Evolutionary conservation across 2,329 filamentous ascomycete genomes (phyloP).

Genomic region (Fusarium sp.): DNA sequence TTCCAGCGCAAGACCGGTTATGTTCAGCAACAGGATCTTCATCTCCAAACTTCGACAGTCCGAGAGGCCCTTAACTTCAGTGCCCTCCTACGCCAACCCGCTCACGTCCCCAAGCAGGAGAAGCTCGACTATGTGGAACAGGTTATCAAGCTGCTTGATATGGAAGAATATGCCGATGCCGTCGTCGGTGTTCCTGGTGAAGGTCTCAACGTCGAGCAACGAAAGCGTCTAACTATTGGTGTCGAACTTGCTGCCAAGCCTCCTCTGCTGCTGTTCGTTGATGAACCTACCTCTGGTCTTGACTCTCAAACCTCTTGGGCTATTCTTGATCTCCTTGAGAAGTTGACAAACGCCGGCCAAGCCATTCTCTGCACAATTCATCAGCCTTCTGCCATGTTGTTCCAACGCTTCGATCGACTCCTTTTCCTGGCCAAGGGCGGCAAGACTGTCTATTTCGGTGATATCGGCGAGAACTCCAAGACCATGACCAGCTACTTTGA

Average conservation of each 20-base stretch:
- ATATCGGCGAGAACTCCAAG: constrained; percentile 78
- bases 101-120: constrained; percentile 76
- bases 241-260: constrained; percentile 97
- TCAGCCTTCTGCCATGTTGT: constrained; percentile 95
- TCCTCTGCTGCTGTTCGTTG: constrained; percentile 88
- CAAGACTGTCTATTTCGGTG: constrained; percentile 84
- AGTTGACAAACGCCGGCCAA: constrained; percentile 88
- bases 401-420: constrained; percentile 89
- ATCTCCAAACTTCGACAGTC: constrained; percentile 86
- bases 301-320: constrained; percentile 95
- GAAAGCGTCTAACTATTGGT: constrained; percentile 88
- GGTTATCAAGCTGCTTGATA: constrained; percentile 90
- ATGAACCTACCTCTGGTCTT: constrained; percentile 94
- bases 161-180: constrained; percentile 91
- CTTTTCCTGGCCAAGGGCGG: constrained; percentile 83
- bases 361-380: constrained; percentile 98
- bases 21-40: constrained; percentile 92
- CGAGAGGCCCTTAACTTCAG: constrained; percentile 90
- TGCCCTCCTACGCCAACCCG: constrained; percentile 86
- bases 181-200: constrained; percentile 91
- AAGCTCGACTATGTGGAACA: constrained; percentile 91
- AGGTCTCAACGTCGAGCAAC: constrained; percentile 80
- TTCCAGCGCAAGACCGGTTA: constrained; percentile 96
- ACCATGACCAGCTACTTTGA: constrained; percentile 82
- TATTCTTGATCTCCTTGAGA: constrained; percentile 88